Conservation (phyloP, 2,329 filamentous ascomycete genomes). For the Cercospora canescens region DNA sequence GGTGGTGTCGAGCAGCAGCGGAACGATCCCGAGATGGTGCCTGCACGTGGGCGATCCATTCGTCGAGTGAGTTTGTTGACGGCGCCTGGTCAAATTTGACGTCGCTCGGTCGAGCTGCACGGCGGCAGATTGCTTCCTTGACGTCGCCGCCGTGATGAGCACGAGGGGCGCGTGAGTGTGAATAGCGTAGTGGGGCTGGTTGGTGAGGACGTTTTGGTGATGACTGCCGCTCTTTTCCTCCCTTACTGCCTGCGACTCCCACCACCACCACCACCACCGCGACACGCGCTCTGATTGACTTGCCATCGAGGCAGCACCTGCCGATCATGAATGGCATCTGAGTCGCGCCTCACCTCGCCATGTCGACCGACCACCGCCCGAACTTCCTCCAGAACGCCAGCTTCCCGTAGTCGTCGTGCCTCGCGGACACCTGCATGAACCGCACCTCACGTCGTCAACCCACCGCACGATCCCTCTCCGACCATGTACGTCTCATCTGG, state of each 20-base stretch:
- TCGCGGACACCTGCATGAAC: neutral
- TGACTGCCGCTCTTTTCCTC: neutral
- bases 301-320: neutral
- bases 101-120: constrained; percentile 5
- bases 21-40: neutral
- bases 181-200: constrained; percentile 4
- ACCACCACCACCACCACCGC: neutral
- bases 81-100: constrained; percentile 4
- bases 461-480: neutral
- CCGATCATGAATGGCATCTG: constrained; percentile 9
- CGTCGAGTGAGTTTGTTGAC: constrained; percentile 3
- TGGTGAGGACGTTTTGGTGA: neutral
- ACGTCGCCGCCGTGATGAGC: constrained; percentile 3
- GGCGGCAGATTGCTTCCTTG: constrained; percentile 1
- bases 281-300: constrained; percentile 1
- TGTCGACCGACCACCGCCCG: neutral
- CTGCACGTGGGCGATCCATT: constrained; percentile 5
- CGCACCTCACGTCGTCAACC: neutral
- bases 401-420: constrained; percentile 6
- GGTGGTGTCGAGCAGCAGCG: neutral
- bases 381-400: constrained; percentile 6
- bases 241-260: neutral
- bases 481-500: constrained; percentile 14
- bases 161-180: constrained; percentile 1
- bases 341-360: constrained; percentile 4